A percentile compares a stretch with the other conserved stretches of the same genome.
Conservation (phyloP, 169 alveolate species). For the Cryptosporidium ubiquitum region DNA sequence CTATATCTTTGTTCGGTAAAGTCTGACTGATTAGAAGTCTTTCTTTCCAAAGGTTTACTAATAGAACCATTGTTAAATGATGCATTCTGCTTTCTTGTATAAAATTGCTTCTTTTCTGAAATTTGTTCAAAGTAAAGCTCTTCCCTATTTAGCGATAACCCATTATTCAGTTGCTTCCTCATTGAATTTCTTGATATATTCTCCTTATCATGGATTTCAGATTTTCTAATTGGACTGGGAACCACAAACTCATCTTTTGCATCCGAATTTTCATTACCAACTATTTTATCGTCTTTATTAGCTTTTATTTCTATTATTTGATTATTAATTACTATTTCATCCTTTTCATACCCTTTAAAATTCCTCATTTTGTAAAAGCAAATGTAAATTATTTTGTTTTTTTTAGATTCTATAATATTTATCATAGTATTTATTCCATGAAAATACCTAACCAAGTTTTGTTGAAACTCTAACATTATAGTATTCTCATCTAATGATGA, state of each 20-base stretch:
- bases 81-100: conserved; percentile 28
- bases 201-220: neutral
- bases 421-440: neutral
- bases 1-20: neutral
- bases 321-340: neutral
- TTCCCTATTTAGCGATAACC: conserved; percentile 9
- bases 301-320: neutral
- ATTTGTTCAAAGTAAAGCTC: conserved; percentile 6
- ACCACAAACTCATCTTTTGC: neutral
- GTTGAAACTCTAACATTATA: conserved; percentile 24
- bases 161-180: neutral
- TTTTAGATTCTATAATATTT: conserved; percentile 10
- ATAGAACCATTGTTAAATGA: conserved; percentile 33
- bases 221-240: neutral
- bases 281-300: too few species aligned
- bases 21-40: neutral
- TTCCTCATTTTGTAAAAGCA: neutral
- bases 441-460: neutral
- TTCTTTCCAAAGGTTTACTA: neutral
- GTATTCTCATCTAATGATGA: conserved; percentile 15
- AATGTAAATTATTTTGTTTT: neutral
- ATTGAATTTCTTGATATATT: neutral
- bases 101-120: conserved; percentile 17
- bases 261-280: too few species aligned
- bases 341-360: neutral